These are phyloP conservation scores for Aspergillus pseudoglaucus DNA, from an alignment of 2,329 filamentous ascomycete species.

Conservation along the genomic window DNA sequence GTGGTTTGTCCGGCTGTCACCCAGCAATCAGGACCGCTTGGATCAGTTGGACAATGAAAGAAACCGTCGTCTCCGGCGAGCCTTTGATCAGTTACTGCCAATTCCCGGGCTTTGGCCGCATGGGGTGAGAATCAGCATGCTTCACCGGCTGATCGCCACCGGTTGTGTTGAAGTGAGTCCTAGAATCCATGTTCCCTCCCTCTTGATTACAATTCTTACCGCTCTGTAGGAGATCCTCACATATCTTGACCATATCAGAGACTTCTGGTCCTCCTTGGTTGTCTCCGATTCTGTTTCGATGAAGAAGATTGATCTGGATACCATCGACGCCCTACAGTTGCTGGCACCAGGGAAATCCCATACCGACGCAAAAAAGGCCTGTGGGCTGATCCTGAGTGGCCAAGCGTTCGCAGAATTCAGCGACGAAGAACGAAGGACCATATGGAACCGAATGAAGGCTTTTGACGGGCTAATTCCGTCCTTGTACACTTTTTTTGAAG, in stretches of 20 bases:
- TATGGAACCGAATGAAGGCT: neutral
- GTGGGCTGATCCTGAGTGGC: constrained; percentile 13
- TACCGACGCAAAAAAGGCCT: constrained; percentile 6
- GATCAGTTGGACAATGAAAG: constrained; percentile 2
- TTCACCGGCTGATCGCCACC: constrained; percentile 10
- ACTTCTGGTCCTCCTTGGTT: constrained; percentile 17
- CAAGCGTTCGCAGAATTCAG: constrained; percentile 11
- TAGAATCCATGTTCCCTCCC: neutral
- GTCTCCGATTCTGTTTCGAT: constrained; percentile 7
- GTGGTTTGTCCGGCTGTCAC: constrained; percentile 7
- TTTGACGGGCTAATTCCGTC: constrained; percentile 12
- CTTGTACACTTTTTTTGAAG: constrained; percentile 17
- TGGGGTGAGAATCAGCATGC: constrained; percentile 10
- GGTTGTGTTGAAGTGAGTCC: constrained; percentile 11
- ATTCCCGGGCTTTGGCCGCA: constrained; percentile 7
- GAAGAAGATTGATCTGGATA: constrained; percentile 15
- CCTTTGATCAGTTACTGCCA: constrained; percentile 7
- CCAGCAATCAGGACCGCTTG: constrained; percentile 7
- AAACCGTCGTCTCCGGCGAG: constrained; percentile 3
- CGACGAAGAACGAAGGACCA: constrained; percentile 6
- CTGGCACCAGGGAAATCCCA: constrained; percentile 10
- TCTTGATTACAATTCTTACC: constrained; percentile 1
- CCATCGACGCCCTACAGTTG: constrained; percentile 11
- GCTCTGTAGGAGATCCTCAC: constrained; percentile 14
- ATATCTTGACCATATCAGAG: constrained; percentile 10